Base-by-base conservation (phyloP, 2,329 filamentous ascomycete species). In the Verticillium nubilum region DNA sequence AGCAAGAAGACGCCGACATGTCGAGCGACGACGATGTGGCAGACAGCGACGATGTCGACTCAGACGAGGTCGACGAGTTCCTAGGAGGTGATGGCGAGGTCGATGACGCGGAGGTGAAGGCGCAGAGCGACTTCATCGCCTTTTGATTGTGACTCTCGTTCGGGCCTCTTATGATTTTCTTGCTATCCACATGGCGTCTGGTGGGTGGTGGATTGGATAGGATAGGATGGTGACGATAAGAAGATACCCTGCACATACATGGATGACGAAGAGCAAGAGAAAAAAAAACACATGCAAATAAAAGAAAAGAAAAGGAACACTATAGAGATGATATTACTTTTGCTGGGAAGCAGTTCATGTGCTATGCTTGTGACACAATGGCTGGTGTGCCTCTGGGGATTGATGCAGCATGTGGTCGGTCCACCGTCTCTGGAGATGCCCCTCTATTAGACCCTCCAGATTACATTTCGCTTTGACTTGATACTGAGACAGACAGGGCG, bases 1-100 rank as follows among this genome's bases (percentile, higher is more conserved):
- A 42, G 69, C 76, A 68, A 62, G 80, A 84, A 63, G 80, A 82
- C 70, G 87, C 82, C 69, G 91, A 95, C 69, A 67, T 91, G 55
- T 92, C 90, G 60, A 94, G 90, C 78, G 89, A 92, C 68, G 90
- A 92, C 64, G 89, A 87, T 62, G 78, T 77, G 64, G 85, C 86
- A 65, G 85, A 88, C 70, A 90, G 86, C 70, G 88, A 93, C 71
- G 90, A 94, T 71, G 83, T 91, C 68, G 89, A 93, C 74, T 93
- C 90, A 58, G 90, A 92, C 70, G 85, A 85, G 63, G 80, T 88
- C 61, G 86, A 88, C 68, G 86, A 89, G 71, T 86, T 87, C 67
- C 80, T 88, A 63, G 77, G 77, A 12, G 26, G 42, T 35, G 77
- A 80, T 59, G 80, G 83, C 61, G 81, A 83, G 60, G 78, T 74